Base-by-base conservation (phyloP, 2,329 filamentous ascomycete species). In the Ophiostoma perfectum region DNA sequence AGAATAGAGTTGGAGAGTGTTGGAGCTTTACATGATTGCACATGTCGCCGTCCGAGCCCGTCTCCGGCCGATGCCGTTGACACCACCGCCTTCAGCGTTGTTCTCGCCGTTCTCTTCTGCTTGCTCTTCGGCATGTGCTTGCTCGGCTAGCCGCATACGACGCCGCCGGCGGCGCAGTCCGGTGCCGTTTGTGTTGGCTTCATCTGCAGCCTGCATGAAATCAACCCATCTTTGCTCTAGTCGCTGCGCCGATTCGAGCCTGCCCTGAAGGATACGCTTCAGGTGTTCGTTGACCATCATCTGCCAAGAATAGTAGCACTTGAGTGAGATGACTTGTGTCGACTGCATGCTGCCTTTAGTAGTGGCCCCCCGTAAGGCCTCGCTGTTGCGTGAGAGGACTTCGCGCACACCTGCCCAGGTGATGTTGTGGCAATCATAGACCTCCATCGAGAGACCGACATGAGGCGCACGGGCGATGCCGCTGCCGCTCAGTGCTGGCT, bases 291-390 rank as follows among this genome's bases (percentile, higher is more conserved):
- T 90, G 4, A 97, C 93, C 0, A 93, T 97, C 80, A 92, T 91
- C 79, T 98, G 94, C 86, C 92, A 97, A 58, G 90, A 92, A 77
- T 96, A 96, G 80, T 94, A 98, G 78, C 93, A 96, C 78, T 97
- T 97, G 60, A 98, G 83, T 5, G 88, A 83, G 70, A 98, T 92
- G 69, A 96, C 86, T 75, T 97, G 89, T 0, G 87, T 86, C 0
- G 92, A 91, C 73, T 89, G 93, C 0, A 84, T 84, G 9, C 82
- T 27, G 74, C 36, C 11, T 36, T 8, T 11, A 9, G 2, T 1
- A 9, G 18, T 27, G 27, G 12, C 27, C 12, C 82, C 81, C 16
- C 84, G 84, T 42, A 84, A 85, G 62, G 91, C 82, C 74, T 93
- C 90, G 11, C 91, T 87, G 75, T 99, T 98, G 72, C 91, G 88